These are phyloP conservation scores for Fusarium fracticaudum DNA, from an alignment of 2,329 filamentous ascomycete species.

Conservation along the genomic window DNA sequence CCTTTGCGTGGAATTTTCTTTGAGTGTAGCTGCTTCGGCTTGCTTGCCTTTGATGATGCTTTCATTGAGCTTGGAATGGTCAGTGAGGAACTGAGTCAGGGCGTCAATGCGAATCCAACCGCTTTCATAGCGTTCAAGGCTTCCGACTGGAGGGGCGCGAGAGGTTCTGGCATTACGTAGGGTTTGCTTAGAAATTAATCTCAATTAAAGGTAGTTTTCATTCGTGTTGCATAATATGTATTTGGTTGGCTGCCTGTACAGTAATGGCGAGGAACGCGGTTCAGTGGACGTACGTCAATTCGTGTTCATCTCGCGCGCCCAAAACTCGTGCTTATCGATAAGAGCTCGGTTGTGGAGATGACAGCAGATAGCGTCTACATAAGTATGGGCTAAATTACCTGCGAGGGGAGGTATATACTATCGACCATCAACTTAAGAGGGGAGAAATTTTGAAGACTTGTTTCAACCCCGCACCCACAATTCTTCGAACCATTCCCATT, in stretches of 20 bases:
- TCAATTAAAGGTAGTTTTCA: background rate
- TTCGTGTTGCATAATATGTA: background rate
- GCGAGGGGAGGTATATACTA: background rate
- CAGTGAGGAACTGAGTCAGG: background rate
- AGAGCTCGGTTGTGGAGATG: background rate
- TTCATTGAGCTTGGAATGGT: background rate
- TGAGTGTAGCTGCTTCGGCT: background rate
- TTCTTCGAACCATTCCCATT: background rate
- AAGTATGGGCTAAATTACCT: accelerated
- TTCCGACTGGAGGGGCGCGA: background rate
- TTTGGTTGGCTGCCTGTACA: background rate
- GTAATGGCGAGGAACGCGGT: background rate
- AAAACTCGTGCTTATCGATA: background rate
- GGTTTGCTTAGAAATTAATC: background rate
- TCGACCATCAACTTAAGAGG: accelerated
- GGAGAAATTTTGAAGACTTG: background rate
- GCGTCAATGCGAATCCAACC: background rate
- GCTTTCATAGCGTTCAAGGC: background rate
- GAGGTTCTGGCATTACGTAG: background rate
- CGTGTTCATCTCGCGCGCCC: background rate
- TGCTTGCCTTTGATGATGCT: background rate
- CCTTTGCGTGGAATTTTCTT: too few species aligned
- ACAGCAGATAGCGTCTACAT: background rate
- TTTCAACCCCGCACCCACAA: background rate
- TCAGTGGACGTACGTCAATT: background rate